phyloP scores from a whole-genome alignment of 306 rosid species.

The Glycine soja region DNA sequence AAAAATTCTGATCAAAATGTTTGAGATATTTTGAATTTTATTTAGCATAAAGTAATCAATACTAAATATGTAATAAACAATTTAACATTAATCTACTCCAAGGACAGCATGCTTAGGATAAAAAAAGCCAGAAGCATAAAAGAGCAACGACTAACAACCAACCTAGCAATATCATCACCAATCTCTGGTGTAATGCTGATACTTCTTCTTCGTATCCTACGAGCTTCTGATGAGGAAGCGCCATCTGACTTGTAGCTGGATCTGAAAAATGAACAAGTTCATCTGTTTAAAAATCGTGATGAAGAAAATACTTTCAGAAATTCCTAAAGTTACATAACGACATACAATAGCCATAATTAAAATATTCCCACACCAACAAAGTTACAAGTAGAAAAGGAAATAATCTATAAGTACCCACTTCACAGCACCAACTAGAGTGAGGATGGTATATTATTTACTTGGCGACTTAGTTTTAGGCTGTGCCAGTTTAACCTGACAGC shows the following conservation, averaged over 20 bases:
- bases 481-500: too few species aligned
- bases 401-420: too few species aligned
- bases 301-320: constrained; percentile 17
- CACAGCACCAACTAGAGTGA: too few species aligned
- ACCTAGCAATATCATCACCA: constrained; percentile 98
- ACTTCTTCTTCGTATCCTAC: constrained; percentile 90
- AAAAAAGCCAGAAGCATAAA: constrained; percentile 34
- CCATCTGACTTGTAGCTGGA: constrained; percentile 83
- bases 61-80: constrained; percentile 22
- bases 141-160: constrained; percentile 46
- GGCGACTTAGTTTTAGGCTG: too few species aligned
- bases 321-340: background rate
- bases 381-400: background rate
- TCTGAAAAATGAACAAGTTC: constrained; percentile 41
- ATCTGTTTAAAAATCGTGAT: constrained; percentile 31
- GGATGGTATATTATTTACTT: too few species aligned
- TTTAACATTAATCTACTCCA: constrained; percentile 31
- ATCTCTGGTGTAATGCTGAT: constrained; percentile 95
- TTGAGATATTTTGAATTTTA: background rate
- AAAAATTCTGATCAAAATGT: background rate
- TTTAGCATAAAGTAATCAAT: background rate
- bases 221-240: constrained; percentile 81
- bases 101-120: constrained; percentile 12
- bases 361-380: constrained; percentile 12
- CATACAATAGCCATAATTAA: constrained; percentile 28